These are phyloP conservation scores for Vararia minispora DNA, from an alignment of 768 basidiomycete genomes.

Conservation along the genomic window DNA sequence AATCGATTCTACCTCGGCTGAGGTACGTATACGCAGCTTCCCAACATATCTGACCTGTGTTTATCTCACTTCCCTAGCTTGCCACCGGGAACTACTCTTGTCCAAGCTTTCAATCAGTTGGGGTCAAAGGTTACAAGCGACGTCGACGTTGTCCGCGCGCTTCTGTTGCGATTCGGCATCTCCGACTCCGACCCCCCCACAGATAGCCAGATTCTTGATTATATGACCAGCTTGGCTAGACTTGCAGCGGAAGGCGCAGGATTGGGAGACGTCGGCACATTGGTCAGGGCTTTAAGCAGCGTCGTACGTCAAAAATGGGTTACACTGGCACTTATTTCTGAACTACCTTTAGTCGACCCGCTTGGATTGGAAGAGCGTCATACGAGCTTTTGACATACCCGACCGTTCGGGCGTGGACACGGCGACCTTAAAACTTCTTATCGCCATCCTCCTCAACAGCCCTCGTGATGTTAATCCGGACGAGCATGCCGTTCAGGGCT, in stretches of 20 bases:
- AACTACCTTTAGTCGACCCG: constrained; percentile 37
- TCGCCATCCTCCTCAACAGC: constrained; percentile 76
- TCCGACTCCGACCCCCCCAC: constrained; percentile 60
- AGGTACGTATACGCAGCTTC: constrained; percentile 35
- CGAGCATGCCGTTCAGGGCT: constrained; percentile 72
- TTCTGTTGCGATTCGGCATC: constrained; percentile 67
- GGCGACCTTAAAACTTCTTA: constrained; percentile 78
- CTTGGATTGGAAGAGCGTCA: constrained; percentile 72
- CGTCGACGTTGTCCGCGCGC: constrained; percentile 52
- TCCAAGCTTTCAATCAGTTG: constrained; percentile 66
- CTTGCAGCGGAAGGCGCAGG: constrained; percentile 62
- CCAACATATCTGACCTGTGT: not conserved
- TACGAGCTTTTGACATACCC: constrained; percentile 78
- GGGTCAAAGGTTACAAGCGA: constrained; percentile 75
- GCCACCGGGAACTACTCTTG: constrained; percentile 52
- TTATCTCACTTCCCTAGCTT: constrained; percentile 32
- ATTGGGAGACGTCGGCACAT: constrained; percentile 63
- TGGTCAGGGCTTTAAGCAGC: constrained; percentile 62
- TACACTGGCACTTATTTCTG: constrained; percentile 8
- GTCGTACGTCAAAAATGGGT: constrained; percentile 41
- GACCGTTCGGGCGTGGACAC: constrained; percentile 83
- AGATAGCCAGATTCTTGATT: constrained; percentile 60
- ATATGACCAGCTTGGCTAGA: constrained; percentile 55
- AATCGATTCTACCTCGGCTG: constrained; percentile 60
- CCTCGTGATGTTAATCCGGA: constrained; percentile 69